Conservation (phyloP, 257 asterid genomes). For the Schizonepeta tenuifolia region DNA sequence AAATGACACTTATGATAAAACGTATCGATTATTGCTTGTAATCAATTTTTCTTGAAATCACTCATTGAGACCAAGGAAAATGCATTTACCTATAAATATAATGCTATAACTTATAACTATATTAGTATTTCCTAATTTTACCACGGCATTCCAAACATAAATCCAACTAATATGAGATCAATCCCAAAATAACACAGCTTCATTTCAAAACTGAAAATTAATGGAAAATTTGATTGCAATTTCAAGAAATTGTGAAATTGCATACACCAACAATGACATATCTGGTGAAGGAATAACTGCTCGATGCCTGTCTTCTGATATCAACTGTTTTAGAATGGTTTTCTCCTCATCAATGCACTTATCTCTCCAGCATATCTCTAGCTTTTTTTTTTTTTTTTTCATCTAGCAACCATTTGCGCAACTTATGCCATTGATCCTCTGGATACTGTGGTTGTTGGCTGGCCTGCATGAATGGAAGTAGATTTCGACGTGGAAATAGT, state of each 20-base stretch:
- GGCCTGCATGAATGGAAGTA: slow-evolving; percentile 32
- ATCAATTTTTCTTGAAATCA: not conserved
- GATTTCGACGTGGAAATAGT: slow-evolving; percentile 41
- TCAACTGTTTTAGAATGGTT: slow-evolving; percentile 69
- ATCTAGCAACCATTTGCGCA: slow-evolving; percentile 73
- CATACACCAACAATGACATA: not conserved
- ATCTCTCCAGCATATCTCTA: slow-evolving; percentile 62
- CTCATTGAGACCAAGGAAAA: not conserved
- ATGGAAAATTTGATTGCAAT: slow-evolving; percentile 7
- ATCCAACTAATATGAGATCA: not conserved
- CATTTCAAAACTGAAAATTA: not conserved
- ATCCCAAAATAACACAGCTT: not conserved
- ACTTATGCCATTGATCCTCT: slow-evolving; percentile 62
- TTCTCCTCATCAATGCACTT: slow-evolving; percentile 73
- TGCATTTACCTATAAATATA: not conserved
- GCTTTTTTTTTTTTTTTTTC: slow-evolving; percentile 74
- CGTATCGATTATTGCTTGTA: not conserved
- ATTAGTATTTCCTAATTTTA: not conserved
- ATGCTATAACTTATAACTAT: not conserved
- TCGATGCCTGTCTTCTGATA: slow-evolving; percentile 47
- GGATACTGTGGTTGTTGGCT: slow-evolving; percentile 59
- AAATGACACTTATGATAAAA: too few relatives aligned
- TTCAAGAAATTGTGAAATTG: slow-evolving; percentile 23
- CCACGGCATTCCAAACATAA: not conserved
- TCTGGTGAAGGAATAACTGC: slow-evolving; percentile 8